phyloP scores from a whole-genome alignment of 2,329 filamentous ascomycete species.

The Botrytis fabae region DNA sequence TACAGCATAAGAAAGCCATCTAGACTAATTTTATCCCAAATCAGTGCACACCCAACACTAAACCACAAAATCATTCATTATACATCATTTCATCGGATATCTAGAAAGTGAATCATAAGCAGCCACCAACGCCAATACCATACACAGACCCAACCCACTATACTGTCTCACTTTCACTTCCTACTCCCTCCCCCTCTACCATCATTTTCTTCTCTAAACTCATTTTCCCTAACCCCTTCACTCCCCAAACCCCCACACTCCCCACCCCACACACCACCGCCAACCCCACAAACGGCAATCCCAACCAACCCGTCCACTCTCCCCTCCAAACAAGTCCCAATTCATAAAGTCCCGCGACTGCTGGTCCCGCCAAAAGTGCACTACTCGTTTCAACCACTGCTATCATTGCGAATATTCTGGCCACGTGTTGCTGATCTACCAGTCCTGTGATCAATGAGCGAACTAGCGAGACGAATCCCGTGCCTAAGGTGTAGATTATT shows the following conservation, averaged over 20 bases:
- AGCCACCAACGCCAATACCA: not conserved
- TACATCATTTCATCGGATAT: too few species aligned
- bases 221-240: not conserved
- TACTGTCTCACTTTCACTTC: not conserved
- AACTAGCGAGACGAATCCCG: conserved; percentile 30
- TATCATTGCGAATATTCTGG: conserved; percentile 35
- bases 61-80: not conserved
- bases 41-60: too few species aligned
- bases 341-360: conserved; percentile 32
- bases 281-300: conserved; percentile 35
- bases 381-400: conserved; percentile 35
- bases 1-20: not conserved
- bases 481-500: conserved; percentile 35
- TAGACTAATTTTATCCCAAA: not conserved
- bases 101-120: not conserved
- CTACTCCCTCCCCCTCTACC: not conserved
- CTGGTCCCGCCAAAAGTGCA: conserved; percentile 32
- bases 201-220: not conserved
- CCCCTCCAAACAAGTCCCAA: conserved; percentile 33
- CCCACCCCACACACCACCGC: conserved; percentile 1
- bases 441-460: conserved; percentile 35
- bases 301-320: conserved; percentile 30
- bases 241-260: conserved; percentile 8
- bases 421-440: conserved; percentile 36
- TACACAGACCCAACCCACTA: not conserved